Percentiles rank a stretch among this genome's conserved stretches.
Conservation (phyloP, 805 yeast species). For the Barnettozyma salicaria region DNA sequence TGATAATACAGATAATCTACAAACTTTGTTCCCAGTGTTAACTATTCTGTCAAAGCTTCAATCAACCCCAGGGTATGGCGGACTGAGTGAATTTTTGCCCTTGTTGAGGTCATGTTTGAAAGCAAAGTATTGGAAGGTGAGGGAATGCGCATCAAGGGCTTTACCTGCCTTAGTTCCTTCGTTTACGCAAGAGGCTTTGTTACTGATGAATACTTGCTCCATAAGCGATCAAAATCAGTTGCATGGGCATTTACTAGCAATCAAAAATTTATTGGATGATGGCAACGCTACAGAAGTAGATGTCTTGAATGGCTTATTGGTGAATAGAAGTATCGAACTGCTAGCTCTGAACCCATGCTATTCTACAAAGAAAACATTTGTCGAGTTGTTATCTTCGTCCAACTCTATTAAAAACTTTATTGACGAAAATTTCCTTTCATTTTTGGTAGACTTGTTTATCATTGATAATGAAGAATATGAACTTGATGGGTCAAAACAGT, state of each 20-base stretch:
- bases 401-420: background rate
- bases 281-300: background rate
- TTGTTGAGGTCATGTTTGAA: conserved; percentile 43
- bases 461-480: conserved; percentile 22
- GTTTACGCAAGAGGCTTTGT: conserved; percentile 25
- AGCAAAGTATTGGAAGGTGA: conserved; percentile 67
- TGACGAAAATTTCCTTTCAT: conserved; percentile 10
- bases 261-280: conserved; percentile 29
- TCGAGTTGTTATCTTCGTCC: too few species aligned
- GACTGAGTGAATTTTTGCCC: conserved; percentile 46
- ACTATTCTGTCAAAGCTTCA: conserved; percentile 66
- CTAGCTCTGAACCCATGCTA: conserved; percentile 26
- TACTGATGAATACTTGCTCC: conserved; percentile 23
- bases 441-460: conserved; percentile 34
- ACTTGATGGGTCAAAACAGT: conserved; percentile 46
- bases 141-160: conserved; percentile 81
- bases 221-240: conserved; percentile 35
- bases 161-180: conserved; percentile 44
- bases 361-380: conserved; percentile 31
- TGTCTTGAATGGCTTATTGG: background rate
- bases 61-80: conserved; percentile 49
- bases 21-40: conserved; percentile 68
- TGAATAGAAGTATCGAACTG: conserved; percentile 11
- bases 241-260: conserved; percentile 58
- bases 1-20: conserved; percentile 34